Evolutionary conservation across 345 rosid genomes (phyloP), one percentile per base, ranked within the genome.

Genomic region (Anastatica hierochuntica): DNA sequence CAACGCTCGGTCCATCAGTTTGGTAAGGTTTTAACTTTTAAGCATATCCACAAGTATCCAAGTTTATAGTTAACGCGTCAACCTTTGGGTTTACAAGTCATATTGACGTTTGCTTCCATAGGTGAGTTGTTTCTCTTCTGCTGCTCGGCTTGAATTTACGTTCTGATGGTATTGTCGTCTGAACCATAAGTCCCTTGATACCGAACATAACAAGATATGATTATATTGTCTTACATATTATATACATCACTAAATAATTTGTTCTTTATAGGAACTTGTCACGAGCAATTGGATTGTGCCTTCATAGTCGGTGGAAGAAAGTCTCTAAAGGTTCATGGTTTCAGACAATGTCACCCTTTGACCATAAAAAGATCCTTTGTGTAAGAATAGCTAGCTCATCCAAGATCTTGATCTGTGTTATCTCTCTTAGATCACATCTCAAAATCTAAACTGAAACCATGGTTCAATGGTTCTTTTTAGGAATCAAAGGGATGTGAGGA

Each of bases 311-410:
- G 64, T 90, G 98, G 98, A 83, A 81, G 74, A 84, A 87, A 67
- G 76, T 74, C 19, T 68, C 73, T 5, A 87, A 84, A 71, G 85
- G 85, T 68, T 64, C 68, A 33, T 87, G 96, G 98, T 69, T 48
- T 58, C 84, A 72, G 47, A 57, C 83, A 8, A 84, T 87, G 95
- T 90, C 98, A 7, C 94, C 98, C 43, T 90, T 81, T 53, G 96
- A 79, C 69, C 81, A 75, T 59, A 90, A 81, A 74, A n/a, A n/a
- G n/a, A 58, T 87, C 41, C 55, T 90, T 58, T 96, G 87, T 55
- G 29, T 90, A 34, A 66, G 98, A 69, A 40, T 71, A 30, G 35
- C 60, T 39, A 62, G 77, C 68, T 68, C 82, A 52, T 68, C 76
- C 17, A 67, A 39, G 1, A 73, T 66, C 61, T 50, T 50, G 24